Evolutionary conservation across 371 early-diverging fungal species (phyloP).

Genomic region (Rhizopus arrhizus): DNA sequence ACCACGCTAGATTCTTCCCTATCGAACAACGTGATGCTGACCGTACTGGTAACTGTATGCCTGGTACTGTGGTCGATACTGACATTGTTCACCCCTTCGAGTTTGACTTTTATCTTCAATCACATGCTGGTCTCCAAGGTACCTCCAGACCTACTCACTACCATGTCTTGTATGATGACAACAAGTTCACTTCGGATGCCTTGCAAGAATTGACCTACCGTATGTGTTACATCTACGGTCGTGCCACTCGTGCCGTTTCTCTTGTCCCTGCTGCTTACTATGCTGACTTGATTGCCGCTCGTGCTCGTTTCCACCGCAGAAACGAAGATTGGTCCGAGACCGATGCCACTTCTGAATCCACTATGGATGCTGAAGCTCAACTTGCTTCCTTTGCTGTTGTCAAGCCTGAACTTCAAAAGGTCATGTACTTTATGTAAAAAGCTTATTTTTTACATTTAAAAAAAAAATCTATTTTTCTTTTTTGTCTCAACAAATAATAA

Average conservation of each 20-base stretch:
- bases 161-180: slow-evolving; percentile 86
- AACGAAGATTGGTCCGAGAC: slow-evolving; percentile 56
- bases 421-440: slow-evolving; percentile 33
- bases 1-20: slow-evolving; percentile 94
- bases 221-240: slow-evolving; percentile 88
- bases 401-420: slow-evolving; percentile 27
- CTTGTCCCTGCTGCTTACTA: slow-evolving; percentile 90
- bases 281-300: slow-evolving; percentile 84
- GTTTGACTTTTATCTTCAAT: slow-evolving; percentile 90
- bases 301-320: slow-evolving; percentile 79
- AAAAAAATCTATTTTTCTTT: not conserved
- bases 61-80: slow-evolving; percentile 93
- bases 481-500: not conserved
- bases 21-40: slow-evolving; percentile 57
- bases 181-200: slow-evolving; percentile 73
- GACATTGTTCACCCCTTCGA: slow-evolving; percentile 81
- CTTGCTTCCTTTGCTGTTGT: slow-evolving; percentile 50
- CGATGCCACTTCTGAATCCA: slow-evolving; percentile 45
- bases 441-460: not conserved
- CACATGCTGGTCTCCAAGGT: slow-evolving; percentile 91
- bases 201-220: slow-evolving; percentile 85
- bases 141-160: slow-evolving; percentile 92
- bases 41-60: slow-evolving; percentile 52
- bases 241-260: slow-evolving; percentile 81
- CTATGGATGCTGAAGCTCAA: slow-evolving; percentile 42